phyloP scores from a whole-genome alignment of 1,284 basidiomycete genomes.

The Neonothopanus nambi region DNA sequence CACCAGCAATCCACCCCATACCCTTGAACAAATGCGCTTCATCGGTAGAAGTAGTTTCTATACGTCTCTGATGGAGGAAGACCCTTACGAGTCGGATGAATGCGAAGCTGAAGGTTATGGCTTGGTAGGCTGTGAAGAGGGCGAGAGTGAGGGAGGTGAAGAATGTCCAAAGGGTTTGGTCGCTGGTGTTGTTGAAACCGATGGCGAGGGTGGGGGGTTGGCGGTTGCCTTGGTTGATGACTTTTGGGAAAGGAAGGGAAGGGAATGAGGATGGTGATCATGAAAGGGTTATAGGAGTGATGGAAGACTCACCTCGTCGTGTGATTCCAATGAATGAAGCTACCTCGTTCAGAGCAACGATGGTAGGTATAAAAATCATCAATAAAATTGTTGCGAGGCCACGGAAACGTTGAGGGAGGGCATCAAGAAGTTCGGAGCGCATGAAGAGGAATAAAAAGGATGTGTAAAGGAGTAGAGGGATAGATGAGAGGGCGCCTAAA shows the following conservation, averaged over 20 bases:
- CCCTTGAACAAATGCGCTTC: conserved; percentile 57
- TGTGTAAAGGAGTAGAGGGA: conserved; percentile 59
- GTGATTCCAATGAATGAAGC: conserved; percentile 64
- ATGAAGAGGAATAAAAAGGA: conserved; percentile 56
- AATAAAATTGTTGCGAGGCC: conserved; percentile 47
- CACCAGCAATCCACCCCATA: conserved; percentile 60
- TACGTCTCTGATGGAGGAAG: conserved; percentile 49
- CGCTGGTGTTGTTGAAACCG: conserved; percentile 39
- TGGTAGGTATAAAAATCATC: conserved; percentile 53
- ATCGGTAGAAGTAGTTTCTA: conserved; percentile 45
- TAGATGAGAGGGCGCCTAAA: conserved; percentile 53
- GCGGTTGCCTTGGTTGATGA: conserved; percentile 2
- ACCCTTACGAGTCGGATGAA: conserved; percentile 57
- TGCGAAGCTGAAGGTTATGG: conserved; percentile 53
- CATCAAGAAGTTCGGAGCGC: conserved; percentile 46
- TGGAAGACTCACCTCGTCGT: conserved; percentile 44
- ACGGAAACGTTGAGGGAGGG: conserved; percentile 50
- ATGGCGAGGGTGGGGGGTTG: conserved; percentile 32
- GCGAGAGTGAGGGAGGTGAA: conserved; percentile 61
- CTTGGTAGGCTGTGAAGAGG: conserved; percentile 57
- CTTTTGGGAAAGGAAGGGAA: conserved; percentile 2
- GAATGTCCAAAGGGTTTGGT: conserved; percentile 51
- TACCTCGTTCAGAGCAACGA: conserved; percentile 56
- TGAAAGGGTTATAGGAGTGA: neutral
- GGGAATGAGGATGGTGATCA: neutral